A percentile compares a stretch with the other conserved stretches of the same genome.
phyloP scores from a whole-genome alignment of 2,329 filamentous ascomycete genomes.

The Curvularia eragrostidis region DNA sequence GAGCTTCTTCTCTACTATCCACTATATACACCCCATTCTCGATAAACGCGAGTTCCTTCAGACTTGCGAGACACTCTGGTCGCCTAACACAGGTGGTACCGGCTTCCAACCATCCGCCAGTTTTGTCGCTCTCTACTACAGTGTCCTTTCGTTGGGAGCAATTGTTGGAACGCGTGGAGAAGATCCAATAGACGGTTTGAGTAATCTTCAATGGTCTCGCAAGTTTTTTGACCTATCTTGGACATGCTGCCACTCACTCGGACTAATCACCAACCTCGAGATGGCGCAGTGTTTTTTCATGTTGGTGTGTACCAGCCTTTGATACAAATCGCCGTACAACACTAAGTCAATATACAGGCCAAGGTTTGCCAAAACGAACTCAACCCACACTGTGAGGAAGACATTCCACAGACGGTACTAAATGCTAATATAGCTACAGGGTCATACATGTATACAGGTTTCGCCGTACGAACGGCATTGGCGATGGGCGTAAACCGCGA shows the following conservation, averaged over 20 bases:
- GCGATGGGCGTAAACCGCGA: not conserved
- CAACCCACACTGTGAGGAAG: not conserved
- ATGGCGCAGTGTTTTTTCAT: constrained; percentile 1
- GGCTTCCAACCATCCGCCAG: not conserved
- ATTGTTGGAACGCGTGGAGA: not conserved
- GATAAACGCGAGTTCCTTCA: not conserved
- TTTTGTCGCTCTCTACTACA: constrained; percentile 1
- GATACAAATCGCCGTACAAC: not conserved
- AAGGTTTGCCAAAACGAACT: not conserved
- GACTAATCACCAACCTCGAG: not conserved
- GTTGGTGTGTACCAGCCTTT: not conserved
- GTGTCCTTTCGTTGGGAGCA: not conserved
- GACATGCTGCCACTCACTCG: not conserved
- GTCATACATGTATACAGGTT: not conserved
- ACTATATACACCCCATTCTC: not conserved
- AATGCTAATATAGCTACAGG: not conserved
- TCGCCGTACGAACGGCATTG: not conserved
- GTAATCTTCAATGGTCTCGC: not conserved
- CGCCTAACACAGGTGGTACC: not conserved
- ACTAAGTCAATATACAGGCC: not conserved
- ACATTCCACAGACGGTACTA: no score
- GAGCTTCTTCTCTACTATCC: not conserved
- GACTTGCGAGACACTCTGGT: not conserved
- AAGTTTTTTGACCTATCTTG: not conserved
- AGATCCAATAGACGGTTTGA: not conserved